Conservation (phyloP, 2,329 filamentous ascomycete species). For the Knufia petricola region DNA sequence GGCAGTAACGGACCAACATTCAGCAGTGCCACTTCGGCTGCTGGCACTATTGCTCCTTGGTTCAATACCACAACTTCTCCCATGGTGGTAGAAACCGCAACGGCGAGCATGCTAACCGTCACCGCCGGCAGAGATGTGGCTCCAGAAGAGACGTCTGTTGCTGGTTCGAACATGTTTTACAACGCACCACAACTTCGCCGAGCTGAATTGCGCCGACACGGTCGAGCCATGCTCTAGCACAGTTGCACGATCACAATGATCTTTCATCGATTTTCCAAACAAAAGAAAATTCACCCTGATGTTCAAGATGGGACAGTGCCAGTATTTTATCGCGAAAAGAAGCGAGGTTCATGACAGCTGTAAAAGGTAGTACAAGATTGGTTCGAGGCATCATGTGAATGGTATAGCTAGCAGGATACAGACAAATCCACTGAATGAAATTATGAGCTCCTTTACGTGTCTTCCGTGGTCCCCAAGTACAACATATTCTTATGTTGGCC, state of each 20-base stretch:
- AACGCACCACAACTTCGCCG: neutral
- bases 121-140: neutral
- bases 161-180: neutral
- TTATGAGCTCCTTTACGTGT: no score
- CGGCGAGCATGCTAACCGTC: neutral
- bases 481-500: neutral
- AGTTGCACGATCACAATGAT: neutral
- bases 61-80: neutral
- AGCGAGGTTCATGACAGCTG: no score
- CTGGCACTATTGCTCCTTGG: slow-evolving; percentile 2
- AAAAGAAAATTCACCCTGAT: neutral
- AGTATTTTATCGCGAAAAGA: neutral
- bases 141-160: neutral
- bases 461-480: no score
- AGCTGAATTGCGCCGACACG: neutral
- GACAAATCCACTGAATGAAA: no score
- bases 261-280: neutral
- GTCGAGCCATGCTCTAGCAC: neutral
- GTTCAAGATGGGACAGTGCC: neutral
- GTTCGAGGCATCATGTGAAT: no score
- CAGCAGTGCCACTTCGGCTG: slow-evolving; percentile 5
- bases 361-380: no score
- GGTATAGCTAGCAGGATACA: no score
- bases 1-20: neutral
- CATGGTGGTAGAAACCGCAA: neutral